Base-by-base conservation (phyloP, 192 early-diverging fungal species). In the Rhizophagus prolifer region DNA sequence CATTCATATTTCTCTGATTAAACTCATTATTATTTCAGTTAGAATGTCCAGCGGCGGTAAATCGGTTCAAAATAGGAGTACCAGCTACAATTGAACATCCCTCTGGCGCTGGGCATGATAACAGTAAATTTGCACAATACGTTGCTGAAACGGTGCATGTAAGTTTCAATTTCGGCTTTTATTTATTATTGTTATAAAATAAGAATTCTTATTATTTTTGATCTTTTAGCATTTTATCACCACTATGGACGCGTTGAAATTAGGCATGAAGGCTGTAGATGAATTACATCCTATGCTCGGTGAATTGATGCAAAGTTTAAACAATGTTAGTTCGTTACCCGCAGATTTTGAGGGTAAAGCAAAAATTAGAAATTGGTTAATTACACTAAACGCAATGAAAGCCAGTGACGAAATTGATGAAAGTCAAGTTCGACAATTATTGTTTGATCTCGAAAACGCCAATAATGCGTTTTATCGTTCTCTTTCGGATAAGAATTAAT, bases 1-100 rank as follows among this genome's bases (percentile, higher is more conserved):
- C 25, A 10, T 25, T 9, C 1, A 72, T 21, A n/a, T 50, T 26
- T 34, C 23, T 19, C 34, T 31, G 4, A 60, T 31, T 47, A 10
- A 54, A 58, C 16, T 31, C 46, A 72, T 14, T 67, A n/a, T 14
- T 78, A 2, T 77, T 30, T 67, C 36, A 92, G 87, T 81, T 97
- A 38, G 87, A 87, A 50, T 96, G 95, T 72, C 93, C 96, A 2
- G 94, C 95, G 4, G 97, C 96, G 3, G 86, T 87, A 21, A 91
- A 92, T 70, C 85, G 96, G 41, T 83, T 99, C 71, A 93, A 95
- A 80, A 94, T 96, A n/a, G 97, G 97, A 0, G 95, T 99, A 0
- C 97, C 97, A 2, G 93, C 94, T 12, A 99, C 97, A 0, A 89
- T 96, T 44, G 97, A 99, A 79, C 96, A 98, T 85, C 92, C 90